Base-by-base conservation (phyloP, 192 early-diverging fungal genomes). In the Entomortierella chlamydospora region DNA sequence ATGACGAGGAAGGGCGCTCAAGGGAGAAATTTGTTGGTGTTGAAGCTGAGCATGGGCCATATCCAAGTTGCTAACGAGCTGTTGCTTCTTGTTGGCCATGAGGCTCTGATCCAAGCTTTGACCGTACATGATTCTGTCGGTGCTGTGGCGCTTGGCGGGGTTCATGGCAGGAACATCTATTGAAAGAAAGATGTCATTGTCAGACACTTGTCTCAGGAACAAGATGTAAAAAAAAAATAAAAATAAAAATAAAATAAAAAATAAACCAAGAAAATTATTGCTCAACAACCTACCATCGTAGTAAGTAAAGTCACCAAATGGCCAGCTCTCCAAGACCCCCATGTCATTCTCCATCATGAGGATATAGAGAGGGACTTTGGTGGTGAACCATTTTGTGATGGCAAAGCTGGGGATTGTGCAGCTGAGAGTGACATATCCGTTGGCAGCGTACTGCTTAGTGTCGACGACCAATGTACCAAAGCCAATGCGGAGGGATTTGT, bases 401-500 rank as follows among this genome's bases (percentile, higher is more conserved):
- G 73, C 57, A 71, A 83, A 85, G 57, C 51, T 70, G 17, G 86
- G 86, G 2, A 85, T 72, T 23, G 71, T 66, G 30, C 82, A 83
- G 53, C 73, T 77, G 25, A 87, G 71, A 6, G 86, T 81, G 17
- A 79, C 77, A 28, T 80, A 73, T 51, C 80, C 81, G 54, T 83
- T 81, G 57, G 71, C 72, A 23, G 72, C 80, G 47, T 83, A 78
- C 34, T 83, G 86, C 39, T 83, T 85, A 1, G 86, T 87, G 26
- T 87, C 86, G 12, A 87, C 82, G 20, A 85, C 81, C 17, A 87
- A 61, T 7, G 72, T 70, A n/a, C 86, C 86, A 55, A 87, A 87
- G 10, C 68, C 84, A 11, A 87, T 56, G n/a, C 84, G 84, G 41
- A 87, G 70, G n/a, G 69, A 25, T 13, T 51, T 65, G 11, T 71